phyloP scores from a whole-genome alignment of 306 rosid species.

The Begonia loranthoides region DNA sequence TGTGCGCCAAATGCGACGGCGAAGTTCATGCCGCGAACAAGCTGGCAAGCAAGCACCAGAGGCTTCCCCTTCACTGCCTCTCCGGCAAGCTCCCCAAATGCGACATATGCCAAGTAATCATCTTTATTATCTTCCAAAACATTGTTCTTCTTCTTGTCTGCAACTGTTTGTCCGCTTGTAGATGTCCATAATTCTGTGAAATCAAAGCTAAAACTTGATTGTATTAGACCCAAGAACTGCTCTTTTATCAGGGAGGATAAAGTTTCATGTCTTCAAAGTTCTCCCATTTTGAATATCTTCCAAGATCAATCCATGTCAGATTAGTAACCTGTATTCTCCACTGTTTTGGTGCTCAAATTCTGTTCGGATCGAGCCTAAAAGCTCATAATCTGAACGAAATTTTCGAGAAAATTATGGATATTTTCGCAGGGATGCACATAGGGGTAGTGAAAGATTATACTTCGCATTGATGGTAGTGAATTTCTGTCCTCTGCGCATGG shows the following conservation, averaged over 20 bases:
- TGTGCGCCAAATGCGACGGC: conserved; percentile 79
- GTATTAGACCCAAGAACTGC: neutral
- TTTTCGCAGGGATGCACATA: no score
- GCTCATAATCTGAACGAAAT: no score
- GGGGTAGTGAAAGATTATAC: no score
- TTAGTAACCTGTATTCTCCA: no score
- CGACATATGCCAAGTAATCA: conserved; percentile 80
- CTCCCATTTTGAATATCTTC: neutral
- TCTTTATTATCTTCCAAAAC: conserved; percentile 2
- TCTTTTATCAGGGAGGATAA: neutral
- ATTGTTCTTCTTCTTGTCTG: neutral
- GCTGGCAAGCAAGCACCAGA: conserved; percentile 95
- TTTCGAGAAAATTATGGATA: no score
- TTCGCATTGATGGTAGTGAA: no score
- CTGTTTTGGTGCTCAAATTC: no score
- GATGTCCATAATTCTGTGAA: neutral
- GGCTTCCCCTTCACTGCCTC: conserved; percentile 73
- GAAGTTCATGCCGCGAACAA: conserved; percentile 98
- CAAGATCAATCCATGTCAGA: no score
- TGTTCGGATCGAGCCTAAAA: no score
- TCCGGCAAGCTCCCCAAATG: conserved; percentile 86
- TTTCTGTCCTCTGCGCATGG: no score
- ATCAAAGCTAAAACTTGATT: neutral
- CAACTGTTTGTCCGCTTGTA: neutral
- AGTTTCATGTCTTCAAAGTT: neutral